A percentile compares a stretch with the other conserved stretches of the same genome.
Conservation (phyloP, 352 stramenopile genomes). For the Phytophthora boehmeriae region DNA sequence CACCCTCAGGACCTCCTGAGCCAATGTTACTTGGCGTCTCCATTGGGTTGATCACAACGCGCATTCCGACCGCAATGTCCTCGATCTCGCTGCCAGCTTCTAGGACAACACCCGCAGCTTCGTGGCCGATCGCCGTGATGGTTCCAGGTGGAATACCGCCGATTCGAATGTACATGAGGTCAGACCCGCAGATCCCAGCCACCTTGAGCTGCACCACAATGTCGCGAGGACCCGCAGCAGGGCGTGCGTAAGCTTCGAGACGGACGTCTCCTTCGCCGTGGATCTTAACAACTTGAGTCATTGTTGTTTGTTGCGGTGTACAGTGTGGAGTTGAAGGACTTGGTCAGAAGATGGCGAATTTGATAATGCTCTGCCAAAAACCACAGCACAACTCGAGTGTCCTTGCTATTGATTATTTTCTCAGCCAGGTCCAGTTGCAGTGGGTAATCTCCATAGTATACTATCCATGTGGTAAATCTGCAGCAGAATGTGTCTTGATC, state of each 20-base stretch:
- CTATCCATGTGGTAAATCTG: no score
- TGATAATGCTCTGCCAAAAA: no score
- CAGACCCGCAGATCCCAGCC: constrained; percentile 31
- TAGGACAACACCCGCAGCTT: constrained; percentile 27
- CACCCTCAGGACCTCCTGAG: constrained; percentile 22
- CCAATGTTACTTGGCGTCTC: constrained; percentile 33
- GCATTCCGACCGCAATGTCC: constrained; percentile 27
- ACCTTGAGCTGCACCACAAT: constrained; percentile 31
- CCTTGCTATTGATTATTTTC: constrained; percentile 9
- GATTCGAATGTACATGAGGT: constrained; percentile 33
- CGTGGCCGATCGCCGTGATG: constrained; percentile 28
- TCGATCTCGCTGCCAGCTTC: constrained; percentile 29
- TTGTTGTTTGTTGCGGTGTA: constrained; percentile 1
- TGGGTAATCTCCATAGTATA: no score
- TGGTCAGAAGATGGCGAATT: constrained; percentile 14
- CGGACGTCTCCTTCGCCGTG: constrained; percentile 28
- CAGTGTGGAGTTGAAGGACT: constrained; percentile 1
- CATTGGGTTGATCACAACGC: constrained; percentile 33
- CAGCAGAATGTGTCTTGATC: no score
- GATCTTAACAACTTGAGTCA: constrained; percentile 31
- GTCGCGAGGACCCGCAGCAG: constrained; percentile 21
- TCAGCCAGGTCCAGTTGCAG: neutral
- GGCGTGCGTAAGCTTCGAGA: constrained; percentile 31
- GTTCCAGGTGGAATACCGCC: constrained; percentile 28
- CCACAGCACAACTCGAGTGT: neutral